Base-by-base conservation (phyloP, 2,329 filamentous ascomycete genomes). In the Pestalotiopsis sp. region DNA sequence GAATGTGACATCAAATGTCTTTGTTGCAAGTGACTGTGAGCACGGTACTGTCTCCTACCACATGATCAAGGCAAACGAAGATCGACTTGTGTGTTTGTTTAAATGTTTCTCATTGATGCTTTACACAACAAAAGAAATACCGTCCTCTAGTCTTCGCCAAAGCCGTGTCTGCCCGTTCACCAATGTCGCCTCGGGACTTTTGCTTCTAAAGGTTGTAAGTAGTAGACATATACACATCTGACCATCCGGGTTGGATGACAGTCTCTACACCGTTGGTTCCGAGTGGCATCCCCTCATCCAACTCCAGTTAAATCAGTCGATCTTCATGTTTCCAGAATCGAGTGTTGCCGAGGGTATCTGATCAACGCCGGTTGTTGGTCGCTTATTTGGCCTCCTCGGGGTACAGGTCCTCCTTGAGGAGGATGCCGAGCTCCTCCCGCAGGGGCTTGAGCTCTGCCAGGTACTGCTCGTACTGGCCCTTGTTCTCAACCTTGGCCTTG, bases 401-500 rank as follows among this genome's bases (percentile, higher is more conserved):
- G 85, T 94, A 98, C 82, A 98, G 87, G 78, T 93, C 91, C 88
- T 98, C 95, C 88, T 96, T 97, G 77, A 98, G 89, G 74, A 90
- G 86, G 77, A 98, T 90, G 77, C 95, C 95, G 72, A 98, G 91
- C 87, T 98, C 95, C 88, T 97, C 93, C 78, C 95, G 92, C 78
- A 98, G 87, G 73, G 92, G 88, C 88, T 97, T 94, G 76, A 99
- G 93, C 86, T 97, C 93, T 80, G 93, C 88, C 71, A 99, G 91
- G 85, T 97, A 98, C 87, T 97, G 92, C 80, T 98, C 89, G 87
- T 99, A 99, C 87, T 99, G 96, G 79, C 90, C 90, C 84, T 94
- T 92, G 90, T 97, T 99, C 90, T 99, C 96, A 76, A 98, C 96
- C 91, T 99, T 99, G 84, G 94, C 93, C 87, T 97, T 98, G 89